Base-by-base conservation (phyloP, 208 protist species). In the Leishmania martiniquensis region DNA sequence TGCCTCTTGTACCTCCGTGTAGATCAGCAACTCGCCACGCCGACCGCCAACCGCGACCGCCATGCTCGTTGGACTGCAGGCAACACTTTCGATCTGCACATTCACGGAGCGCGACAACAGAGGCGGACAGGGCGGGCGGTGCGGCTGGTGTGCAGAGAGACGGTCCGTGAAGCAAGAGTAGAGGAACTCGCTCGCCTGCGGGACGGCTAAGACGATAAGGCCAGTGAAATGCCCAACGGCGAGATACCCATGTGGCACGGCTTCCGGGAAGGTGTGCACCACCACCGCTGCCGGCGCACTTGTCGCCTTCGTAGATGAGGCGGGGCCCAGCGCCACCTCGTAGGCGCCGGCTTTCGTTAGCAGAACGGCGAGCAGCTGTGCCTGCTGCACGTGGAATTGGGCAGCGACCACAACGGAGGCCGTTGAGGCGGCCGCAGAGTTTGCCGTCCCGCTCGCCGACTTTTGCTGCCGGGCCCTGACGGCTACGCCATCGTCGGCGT, bases 21-120 rank as follows among this genome's bases (percentile, higher is more conserved):
- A 95, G 55, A 95, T 78, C 34, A 92, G 59, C 54, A 97, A 75
- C 85, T 97, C 93, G 34, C 93, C 93, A 2, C 93, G 90, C 4
- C 73, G 79, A 15, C 93, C 93, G 52, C 93, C 93, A 1, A 97
- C 66, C 22, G 90, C 93, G n/a, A 95, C 85, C 22, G 79, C 73
- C 32, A 78, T 66, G 15, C 60, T 67, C 13, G 78, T 63, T 4
- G 91, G 90, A 63, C 85, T 93, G 81, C 91, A 94, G 25, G 88
- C 76, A 13, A 97, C 10, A 59, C 83, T 90, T 71, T 95, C 86
- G 22, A 94, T 78, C 7, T 77, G 70, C 2, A 95, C 84, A 44
- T 75, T 81, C 0, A 95, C 83, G 39, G 74, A 45, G n/a, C 80
- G 77, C n/a, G n/a, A n/a, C n/a, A 34, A 17, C 44, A 78, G 76